phyloP scores from a whole-genome alignment of 1,284 basidiomycete species.

The Naganishia sp. region DNA sequence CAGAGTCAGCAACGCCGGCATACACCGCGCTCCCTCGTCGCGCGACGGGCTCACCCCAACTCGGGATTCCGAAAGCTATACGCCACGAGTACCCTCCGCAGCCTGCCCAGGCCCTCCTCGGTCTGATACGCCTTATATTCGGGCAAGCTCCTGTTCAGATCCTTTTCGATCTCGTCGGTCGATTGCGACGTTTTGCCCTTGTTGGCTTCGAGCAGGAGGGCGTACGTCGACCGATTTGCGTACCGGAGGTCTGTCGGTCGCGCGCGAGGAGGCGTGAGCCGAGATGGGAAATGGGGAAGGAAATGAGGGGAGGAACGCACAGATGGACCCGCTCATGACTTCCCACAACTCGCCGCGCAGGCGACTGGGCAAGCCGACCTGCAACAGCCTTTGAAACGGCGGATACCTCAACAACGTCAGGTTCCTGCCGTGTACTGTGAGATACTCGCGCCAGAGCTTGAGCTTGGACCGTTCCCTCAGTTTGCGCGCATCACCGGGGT shows the following conservation, averaged over 20 bases:
- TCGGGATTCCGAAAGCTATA: constrained; percentile 98
- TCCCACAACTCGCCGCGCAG: constrained; percentile 99
- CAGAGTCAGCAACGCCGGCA: no score
- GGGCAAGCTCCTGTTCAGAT: constrained; percentile 88
- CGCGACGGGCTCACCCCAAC: constrained; percentile 63
- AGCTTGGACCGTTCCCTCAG: constrained; percentile 95
- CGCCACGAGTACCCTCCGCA: constrained; percentile 89
- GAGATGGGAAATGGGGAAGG: background rate
- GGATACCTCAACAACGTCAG: constrained; percentile 84
- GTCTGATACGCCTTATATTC: constrained; percentile 93
- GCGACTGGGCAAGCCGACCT: constrained; percentile 93
- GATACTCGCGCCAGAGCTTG: constrained; percentile 92
- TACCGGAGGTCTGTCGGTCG: constrained; percentile 67
- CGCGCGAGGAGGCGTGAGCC: background rate
- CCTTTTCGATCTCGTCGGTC: constrained; percentile 99
- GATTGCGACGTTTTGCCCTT: constrained; percentile 78
- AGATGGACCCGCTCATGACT: constrained; percentile 89
- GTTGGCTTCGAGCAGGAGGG: constrained; percentile 75
- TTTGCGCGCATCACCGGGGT: constrained; percentile 92
- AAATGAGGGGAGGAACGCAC: constrained; percentile 39
- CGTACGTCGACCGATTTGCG: constrained; percentile 80
- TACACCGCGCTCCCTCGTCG: no score
- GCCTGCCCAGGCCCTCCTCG: constrained; percentile 76
- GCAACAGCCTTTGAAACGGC: constrained; percentile 91
- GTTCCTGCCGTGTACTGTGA: constrained; percentile 58